phyloP scores from a whole-genome alignment of 257 asterid genomes.

The Przewalskia tangutica region DNA sequence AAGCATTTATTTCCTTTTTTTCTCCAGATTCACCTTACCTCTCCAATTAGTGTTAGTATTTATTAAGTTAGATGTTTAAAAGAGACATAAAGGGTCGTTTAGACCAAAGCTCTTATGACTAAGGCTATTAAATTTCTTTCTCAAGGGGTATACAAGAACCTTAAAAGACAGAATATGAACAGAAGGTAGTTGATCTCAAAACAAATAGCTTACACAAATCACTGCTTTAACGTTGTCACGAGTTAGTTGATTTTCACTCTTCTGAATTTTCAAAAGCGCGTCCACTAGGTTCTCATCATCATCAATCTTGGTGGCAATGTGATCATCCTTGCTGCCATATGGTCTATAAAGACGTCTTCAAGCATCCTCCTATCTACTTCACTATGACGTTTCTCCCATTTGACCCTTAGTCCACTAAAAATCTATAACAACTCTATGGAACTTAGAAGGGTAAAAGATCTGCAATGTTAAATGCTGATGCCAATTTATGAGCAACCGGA shows the following conservation, averaged over 20 bases:
- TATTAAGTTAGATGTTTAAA: too few relatives aligned
- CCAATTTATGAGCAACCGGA: not conserved
- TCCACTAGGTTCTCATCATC: not conserved
- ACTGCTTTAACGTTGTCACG: not conserved
- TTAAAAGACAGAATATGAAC: too few relatives aligned
- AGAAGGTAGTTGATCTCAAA: too few relatives aligned
- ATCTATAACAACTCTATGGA: not conserved
- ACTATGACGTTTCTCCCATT: not conserved
- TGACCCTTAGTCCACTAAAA: not conserved
- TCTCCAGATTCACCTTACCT: too few relatives aligned
- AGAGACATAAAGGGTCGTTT: too few relatives aligned
- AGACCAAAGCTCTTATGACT: too few relatives aligned
- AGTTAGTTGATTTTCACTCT: not conserved
- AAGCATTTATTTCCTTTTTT: too few relatives aligned
- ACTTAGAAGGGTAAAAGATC: not conserved
- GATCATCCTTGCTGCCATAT: not conserved
- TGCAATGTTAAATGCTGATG: not conserved
- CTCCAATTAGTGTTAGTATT: too few relatives aligned
- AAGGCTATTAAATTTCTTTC: too few relatives aligned
- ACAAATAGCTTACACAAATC: not conserved
- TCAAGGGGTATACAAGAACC: too few relatives aligned
- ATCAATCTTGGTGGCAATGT: not conserved
- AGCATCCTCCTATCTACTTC: not conserved
- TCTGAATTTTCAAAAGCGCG: not conserved
- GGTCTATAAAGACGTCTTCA: not conserved